phyloP scores from a whole-genome alignment of 768 basidiomycete genomes.

The Naganishia kalamii region DNA sequence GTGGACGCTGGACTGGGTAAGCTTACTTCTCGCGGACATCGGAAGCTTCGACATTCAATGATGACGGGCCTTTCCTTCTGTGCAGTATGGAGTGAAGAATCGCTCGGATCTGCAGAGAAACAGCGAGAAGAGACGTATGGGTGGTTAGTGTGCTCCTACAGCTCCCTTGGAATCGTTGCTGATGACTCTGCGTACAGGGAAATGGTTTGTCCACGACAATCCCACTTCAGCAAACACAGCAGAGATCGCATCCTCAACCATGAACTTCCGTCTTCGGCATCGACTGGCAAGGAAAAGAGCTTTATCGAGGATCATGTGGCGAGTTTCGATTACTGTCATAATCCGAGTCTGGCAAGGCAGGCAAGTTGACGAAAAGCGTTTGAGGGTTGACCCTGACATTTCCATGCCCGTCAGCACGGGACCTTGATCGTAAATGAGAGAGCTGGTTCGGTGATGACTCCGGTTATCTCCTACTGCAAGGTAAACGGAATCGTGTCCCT shows the following conservation, averaged over 20 bases:
- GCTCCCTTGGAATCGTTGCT: background rate
- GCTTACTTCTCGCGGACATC: too few relatives aligned
- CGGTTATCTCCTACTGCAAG: slow-evolving; percentile 15
- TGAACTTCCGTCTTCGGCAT: background rate
- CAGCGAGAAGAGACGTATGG: background rate
- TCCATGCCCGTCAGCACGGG: slow-evolving; percentile 6
- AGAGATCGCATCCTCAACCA: slow-evolving; percentile 13
- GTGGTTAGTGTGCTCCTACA: slow-evolving; percentile 8
- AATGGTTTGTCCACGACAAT: slow-evolving; percentile 6
- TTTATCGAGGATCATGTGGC: slow-evolving; percentile 13
- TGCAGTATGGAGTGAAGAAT: slow-evolving; percentile 1
- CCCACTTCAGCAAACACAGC: slow-evolving; percentile 1
- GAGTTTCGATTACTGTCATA: slow-evolving; percentile 17
- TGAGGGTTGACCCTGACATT: background rate
- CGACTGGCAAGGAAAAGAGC: background rate
- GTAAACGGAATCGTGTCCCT: background rate
- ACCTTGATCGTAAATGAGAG: slow-evolving; percentile 12
- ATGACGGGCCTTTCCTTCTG: too few relatives aligned
- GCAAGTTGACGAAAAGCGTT: background rate
- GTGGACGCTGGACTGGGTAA: background rate
- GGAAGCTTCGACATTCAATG: too few relatives aligned
- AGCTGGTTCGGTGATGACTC: slow-evolving; percentile 13
- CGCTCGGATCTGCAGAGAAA: background rate
- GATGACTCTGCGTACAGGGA: background rate
- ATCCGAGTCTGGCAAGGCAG: slow-evolving; percentile 9